Conservation (phyloP, 768 basidiomycete species). For the Ramaria rubella region DNA sequence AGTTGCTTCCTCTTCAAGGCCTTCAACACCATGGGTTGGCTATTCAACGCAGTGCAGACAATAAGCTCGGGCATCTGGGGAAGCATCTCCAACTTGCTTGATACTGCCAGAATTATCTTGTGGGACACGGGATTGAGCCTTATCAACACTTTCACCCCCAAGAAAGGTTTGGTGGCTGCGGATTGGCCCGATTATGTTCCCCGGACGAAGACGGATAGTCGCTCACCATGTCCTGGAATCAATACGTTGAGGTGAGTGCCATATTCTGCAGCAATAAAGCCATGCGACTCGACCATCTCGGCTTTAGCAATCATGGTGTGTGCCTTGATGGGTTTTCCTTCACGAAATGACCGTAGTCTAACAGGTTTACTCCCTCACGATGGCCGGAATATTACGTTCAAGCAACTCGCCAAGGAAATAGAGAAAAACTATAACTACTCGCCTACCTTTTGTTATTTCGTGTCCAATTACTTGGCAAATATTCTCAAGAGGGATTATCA, state of each 20-base stretch:
- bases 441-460: conserved; percentile 59
- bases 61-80: not conserved
- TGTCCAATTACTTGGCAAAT: conserved; percentile 52
- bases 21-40: not conserved
- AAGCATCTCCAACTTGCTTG: not conserved
- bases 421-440: conserved; percentile 54
- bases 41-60: not conserved
- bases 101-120: conserved; percentile 24
- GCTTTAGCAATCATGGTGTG: conserved; percentile 6
- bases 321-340: not conserved
- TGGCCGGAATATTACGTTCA: conserved; percentile 67
- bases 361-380: conserved; percentile 45
- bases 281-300: not conserved
- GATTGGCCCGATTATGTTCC: conserved; percentile 61
- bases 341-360: not conserved
- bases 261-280: not conserved
- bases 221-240: conserved; percentile 66
- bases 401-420: conserved; percentile 24
- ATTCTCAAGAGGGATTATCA: conserved; percentile 51
- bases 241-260: conserved; percentile 62
- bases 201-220: conserved; percentile 54
- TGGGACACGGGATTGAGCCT: conserved; percentile 51
- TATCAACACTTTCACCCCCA: conserved; percentile 45
- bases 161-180: conserved; percentile 41
- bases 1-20: not conserved